Evolutionary conservation across 2,329 filamentous ascomycete species (phyloP), one percentile per base, ranked within the genome.

Genomic region (Ceratocystis cubensis): DNA sequence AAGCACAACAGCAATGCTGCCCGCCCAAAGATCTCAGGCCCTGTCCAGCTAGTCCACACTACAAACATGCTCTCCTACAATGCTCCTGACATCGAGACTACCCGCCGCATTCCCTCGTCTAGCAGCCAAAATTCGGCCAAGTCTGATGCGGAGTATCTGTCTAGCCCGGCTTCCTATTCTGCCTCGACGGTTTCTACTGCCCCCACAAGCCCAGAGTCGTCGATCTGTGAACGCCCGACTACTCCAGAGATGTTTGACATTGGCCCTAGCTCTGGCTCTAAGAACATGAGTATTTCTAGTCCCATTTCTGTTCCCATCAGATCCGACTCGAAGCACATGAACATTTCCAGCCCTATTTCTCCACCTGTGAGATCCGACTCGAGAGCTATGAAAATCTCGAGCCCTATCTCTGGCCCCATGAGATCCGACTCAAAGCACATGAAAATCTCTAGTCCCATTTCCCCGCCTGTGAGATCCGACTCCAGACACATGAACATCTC

Each of bases 61-160:
- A 97, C 94, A 71, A 99, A 97, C 76, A 91, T 95, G 83, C 86
- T 96, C 65, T 91, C 91, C 6, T 96, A 96, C 81, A 93, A 93
- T 73, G 92, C 94, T 8, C 93, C 93, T 63, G 88, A 96, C 73
- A 86, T 96, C 69, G 63, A 67, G 1, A 44, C 66, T 37, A n/a
- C 62, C 15, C 78, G 79, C 57, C 81, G 73, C 73, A 74, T 70
- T n/a, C 71, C 74, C n/a, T 78, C 79, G 10, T 83, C 82, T 48
- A 79, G 79, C 73, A 79, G 79, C 73, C 79, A 79, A 71, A 78
- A 77, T 37, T 79, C 81, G 2, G 77, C 75, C 67, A 81, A 82
- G 70, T 88, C 69, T 15, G 84, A 84, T 53, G 86, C 88, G 68
- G 89, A 93, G 70, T 91, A 87, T 3, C 89, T 93, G 71, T 80